These are phyloP conservation scores for Albugo candida DNA, from an alignment of 352 stramenopile genomes.

Conservation along the genomic window DNA sequence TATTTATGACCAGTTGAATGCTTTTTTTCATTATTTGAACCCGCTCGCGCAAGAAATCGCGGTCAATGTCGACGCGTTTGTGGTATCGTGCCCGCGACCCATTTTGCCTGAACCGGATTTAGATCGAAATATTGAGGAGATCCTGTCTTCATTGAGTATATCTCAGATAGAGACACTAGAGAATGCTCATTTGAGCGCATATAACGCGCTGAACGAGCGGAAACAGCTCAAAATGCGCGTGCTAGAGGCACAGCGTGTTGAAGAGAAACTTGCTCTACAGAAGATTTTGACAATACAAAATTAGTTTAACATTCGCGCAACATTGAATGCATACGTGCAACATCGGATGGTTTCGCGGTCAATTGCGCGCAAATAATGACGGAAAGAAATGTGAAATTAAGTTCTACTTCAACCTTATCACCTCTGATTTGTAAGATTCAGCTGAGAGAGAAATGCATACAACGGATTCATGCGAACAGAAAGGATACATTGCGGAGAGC, in stretches of 20 bases:
- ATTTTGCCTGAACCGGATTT: constrained; percentile 16
- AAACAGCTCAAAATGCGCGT: constrained; percentile 12
- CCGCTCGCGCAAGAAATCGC: constrained; percentile 53
- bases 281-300: constrained; percentile 3
- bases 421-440: no score
- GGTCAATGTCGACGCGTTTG: constrained; percentile 51
- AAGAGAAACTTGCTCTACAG: constrained; percentile 43
- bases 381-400: no score
- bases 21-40: no score
- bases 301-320: no score
- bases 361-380: no score
- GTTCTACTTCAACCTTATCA: no score
- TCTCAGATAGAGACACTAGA: constrained; percentile 68
- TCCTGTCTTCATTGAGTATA: constrained; percentile 37
- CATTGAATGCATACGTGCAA: no score
- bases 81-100: constrained; percentile 19
- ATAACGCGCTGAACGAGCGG: constrained; percentile 27
- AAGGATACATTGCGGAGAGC: no score
- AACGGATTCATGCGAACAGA: no score
- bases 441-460: no score
- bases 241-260: constrained; percentile 51
- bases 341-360: no score
- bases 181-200: constrained; percentile 61
- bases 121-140: constrained; percentile 9
- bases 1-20: neutral